Evolutionary conservation across 768 basidiomycete species (phyloP).

Genomic region (Myochromella boudieri): DNA sequence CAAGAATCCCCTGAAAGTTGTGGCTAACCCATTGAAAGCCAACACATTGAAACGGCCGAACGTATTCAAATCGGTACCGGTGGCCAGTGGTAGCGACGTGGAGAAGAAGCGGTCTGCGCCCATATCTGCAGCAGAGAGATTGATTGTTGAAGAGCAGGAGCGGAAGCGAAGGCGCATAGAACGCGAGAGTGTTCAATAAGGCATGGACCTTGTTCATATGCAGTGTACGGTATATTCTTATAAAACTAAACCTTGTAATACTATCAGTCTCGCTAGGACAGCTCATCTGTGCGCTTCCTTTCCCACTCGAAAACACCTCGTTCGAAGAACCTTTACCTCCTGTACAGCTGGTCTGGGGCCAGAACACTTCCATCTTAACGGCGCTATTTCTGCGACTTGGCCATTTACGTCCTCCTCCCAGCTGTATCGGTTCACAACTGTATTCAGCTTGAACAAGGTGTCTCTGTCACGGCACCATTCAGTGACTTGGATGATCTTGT

Average conservation of each 20-base stretch:
- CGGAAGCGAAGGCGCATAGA: conserved; percentile 83
- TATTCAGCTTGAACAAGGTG: conserved; percentile 22
- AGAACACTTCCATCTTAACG: conserved; percentile 21
- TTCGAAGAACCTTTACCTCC: conserved; percentile 20
- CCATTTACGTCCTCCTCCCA: conserved; percentile 20
- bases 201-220: neutral
- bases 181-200: conserved; percentile 33
- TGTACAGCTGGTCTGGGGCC: too few species aligned
- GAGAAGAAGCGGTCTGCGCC: conserved; percentile 63
- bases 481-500: conserved; percentile 13
- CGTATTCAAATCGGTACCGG: conserved; percentile 59
- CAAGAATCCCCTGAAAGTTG: conserved; percentile 65
- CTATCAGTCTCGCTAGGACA: conserved; percentile 14
- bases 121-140: conserved; percentile 80
- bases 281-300: conserved; percentile 7
- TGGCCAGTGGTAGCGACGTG: conserved; percentile 31
- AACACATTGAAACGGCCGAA: conserved; percentile 77
- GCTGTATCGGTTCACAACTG: conserved; percentile 18
- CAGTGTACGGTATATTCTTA: conserved; percentile 5
- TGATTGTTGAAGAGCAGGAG: conserved; percentile 91
- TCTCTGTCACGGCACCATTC: conserved; percentile 17
- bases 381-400: conserved; percentile 15
- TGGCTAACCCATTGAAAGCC: conserved; percentile 59
- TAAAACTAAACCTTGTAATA: conserved; percentile 17
- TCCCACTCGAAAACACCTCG: conserved; percentile 24